Evolutionary conservation across 129 eudicot species (phyloP).

Genomic region (Pittosporum tobira): DNA sequence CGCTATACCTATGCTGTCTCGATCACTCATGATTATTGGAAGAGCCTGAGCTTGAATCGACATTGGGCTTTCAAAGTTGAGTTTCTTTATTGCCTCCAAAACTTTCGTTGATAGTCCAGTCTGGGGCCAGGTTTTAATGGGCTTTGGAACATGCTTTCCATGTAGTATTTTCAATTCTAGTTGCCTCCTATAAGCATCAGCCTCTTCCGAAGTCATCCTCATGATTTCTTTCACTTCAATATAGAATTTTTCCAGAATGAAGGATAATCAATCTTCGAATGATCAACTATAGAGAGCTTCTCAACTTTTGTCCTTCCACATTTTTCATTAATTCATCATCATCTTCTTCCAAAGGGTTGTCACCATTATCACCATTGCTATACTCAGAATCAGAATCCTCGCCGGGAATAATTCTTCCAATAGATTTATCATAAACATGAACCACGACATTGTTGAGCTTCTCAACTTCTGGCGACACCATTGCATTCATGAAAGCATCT

Average conservation of each 20-base stretch:
- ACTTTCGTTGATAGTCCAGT: constrained; percentile 6
- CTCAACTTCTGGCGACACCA: constrained; percentile 80
- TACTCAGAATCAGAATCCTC: constrained; percentile 68
- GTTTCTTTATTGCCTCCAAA: constrained; percentile 5
- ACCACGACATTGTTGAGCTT: constrained; percentile 32
- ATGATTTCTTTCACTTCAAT: constrained; percentile 26
- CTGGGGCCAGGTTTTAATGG: constrained; percentile 12
- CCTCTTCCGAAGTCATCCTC: constrained; percentile 16
- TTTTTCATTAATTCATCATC: constrained; percentile 29
- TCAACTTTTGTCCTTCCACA: constrained; percentile 28
- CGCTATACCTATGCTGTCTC: constrained; percentile 35
- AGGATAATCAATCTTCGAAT: constrained; percentile 26
- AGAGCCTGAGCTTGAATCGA: constrained; percentile 35
- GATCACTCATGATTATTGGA: constrained; percentile 34
- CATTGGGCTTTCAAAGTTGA: constrained; percentile 14
- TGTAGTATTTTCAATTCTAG: constrained; percentile 23
- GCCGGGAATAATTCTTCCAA: constrained; percentile 75
- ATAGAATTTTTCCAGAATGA: constrained; percentile 22
- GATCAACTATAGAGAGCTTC: constrained; percentile 25
- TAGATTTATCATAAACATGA: constrained; percentile 26
- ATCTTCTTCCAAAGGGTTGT: constrained; percentile 20
- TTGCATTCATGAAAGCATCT: constrained; percentile 78
- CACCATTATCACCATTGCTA: constrained; percentile 36
- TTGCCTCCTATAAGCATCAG: constrained; percentile 14
- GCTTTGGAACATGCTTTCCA: constrained; percentile 12